A percentile compares a stretch with the other conserved stretches of the same genome.
phyloP scores from a whole-genome alignment of 2,329 filamentous ascomycete species.

The Microcyclosporella mali region DNA sequence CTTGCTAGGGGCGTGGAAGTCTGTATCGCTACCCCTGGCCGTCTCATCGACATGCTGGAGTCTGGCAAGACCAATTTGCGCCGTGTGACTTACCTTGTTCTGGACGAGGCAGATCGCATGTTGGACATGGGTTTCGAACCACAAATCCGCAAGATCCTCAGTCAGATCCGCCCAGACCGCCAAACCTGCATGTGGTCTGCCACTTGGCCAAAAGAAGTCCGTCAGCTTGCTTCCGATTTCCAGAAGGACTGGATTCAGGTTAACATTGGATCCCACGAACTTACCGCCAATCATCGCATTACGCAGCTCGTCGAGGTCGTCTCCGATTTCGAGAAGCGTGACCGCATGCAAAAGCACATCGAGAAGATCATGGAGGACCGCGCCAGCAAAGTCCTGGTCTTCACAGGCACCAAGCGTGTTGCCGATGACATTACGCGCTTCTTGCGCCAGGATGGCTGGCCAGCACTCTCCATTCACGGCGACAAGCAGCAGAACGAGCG shows the following conservation, averaged over 20 bases:
- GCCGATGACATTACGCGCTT: slow-evolving; percentile 97
- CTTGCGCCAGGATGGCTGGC: slow-evolving; percentile 96
- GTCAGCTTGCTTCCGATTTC: slow-evolving; percentile 83
- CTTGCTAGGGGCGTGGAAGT: slow-evolving; percentile 93
- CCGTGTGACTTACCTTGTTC: slow-evolving; percentile 94
- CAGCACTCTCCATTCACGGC: slow-evolving; percentile 94
- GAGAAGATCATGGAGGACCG: slow-evolving; percentile 98
- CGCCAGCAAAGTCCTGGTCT: slow-evolving; percentile 90
- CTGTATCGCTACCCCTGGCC: slow-evolving; percentile 94
- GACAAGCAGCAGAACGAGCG: slow-evolving; percentile 99
- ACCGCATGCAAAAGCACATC: slow-evolving; percentile 93
- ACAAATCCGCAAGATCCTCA: slow-evolving; percentile 97
- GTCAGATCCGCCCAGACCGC: slow-evolving; percentile 94
- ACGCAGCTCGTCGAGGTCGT: slow-evolving; percentile 97
- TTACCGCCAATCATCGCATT: slow-evolving; percentile 95
- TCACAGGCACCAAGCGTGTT: slow-evolving; percentile 80
- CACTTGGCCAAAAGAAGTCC: slow-evolving; percentile 98
- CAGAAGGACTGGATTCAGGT: slow-evolving; percentile 96
- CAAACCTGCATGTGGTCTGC: slow-evolving; percentile 99
- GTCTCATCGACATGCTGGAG: slow-evolving; percentile 97
- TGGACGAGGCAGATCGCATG: slow-evolving; percentile 99
- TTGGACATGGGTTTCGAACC: slow-evolving; percentile 99
- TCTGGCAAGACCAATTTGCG: slow-evolving; percentile 96
- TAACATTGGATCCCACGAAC: slow-evolving; percentile 93
- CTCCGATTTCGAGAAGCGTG: slow-evolving; percentile 94